Conservation (phyloP, 345 rosid genomes). For the Syzygium jambos region DNA sequence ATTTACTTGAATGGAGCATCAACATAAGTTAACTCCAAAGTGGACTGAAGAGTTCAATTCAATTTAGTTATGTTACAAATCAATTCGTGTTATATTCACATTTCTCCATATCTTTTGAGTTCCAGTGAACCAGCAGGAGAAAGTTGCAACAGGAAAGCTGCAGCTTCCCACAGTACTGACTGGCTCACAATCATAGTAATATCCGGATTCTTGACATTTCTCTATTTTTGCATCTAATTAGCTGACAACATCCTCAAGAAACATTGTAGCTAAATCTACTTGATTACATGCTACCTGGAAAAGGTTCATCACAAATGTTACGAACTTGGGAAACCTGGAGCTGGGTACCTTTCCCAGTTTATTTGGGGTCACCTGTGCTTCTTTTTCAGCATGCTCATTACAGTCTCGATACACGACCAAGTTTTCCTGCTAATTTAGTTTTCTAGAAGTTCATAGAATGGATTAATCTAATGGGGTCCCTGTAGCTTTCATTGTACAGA, state of each 20-base stretch:
- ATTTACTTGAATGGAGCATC: background rate
- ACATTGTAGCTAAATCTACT: background rate
- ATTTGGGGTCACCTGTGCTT: background rate
- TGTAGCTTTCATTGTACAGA: background rate
- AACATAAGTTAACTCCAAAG: background rate
- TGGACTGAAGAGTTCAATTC: background rate
- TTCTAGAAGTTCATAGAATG: background rate
- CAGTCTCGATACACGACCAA: background rate
- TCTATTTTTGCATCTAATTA: background rate
- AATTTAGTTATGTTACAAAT: background rate
- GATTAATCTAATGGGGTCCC: background rate
- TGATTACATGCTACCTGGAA: background rate
- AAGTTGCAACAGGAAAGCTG: constrained; percentile 80
- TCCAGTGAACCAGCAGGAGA: constrained; percentile 90
- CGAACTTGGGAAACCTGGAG: background rate
- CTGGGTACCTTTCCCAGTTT: background rate
- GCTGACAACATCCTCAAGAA: background rate
- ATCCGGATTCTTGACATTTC: background rate
- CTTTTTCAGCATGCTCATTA: background rate
- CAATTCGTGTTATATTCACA: background rate
- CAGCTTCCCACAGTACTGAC: constrained; percentile 71
- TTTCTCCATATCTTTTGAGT: background rate
- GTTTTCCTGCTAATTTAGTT: background rate
- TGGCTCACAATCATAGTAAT: constrained; percentile 96
- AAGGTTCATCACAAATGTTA: background rate